Evolutionary conservation across 2,329 filamentous ascomycete genomes (phyloP).

Genomic region (Trichoderma brevicompactum): DNA sequence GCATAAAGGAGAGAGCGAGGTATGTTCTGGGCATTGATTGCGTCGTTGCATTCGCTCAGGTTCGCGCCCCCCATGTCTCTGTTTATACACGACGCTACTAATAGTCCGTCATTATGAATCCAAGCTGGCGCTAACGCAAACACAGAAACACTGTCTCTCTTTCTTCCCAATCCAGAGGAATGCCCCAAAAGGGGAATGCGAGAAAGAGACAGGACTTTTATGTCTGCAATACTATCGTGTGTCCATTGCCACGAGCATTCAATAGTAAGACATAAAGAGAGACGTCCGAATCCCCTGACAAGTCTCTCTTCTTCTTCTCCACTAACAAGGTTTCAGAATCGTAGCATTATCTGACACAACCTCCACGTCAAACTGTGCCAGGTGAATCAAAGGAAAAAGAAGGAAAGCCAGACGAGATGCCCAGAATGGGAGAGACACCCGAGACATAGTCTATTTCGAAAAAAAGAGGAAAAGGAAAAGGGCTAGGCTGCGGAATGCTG

Average conservation of each 20-base stretch:
- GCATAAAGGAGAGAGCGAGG: background rate
- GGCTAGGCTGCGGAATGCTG: slow-evolving; percentile 9
- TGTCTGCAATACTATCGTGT: background rate
- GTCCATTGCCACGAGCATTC: slow-evolving; percentile 18
- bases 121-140: background rate
- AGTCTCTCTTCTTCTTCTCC: background rate
- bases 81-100: background rate
- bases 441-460: slow-evolving; percentile 8
- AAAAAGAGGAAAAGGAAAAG: background rate
- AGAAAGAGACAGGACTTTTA: background rate
- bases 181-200: background rate
- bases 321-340: background rate
- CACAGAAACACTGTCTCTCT: slow-evolving; percentile 1
- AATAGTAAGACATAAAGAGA: slow-evolving; percentile 15
- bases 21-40: background rate
- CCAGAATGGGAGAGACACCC: slow-evolving; percentile 8
- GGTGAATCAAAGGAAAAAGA: background rate
- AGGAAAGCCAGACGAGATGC: background rate
- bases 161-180: slow-evolving; percentile 1
- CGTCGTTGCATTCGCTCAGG: background rate
- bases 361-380: background rate
- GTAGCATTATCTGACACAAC: slow-evolving; percentile 5
- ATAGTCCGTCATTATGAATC: background rate
- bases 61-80: slow-evolving; percentile 1
- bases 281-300: slow-evolving; percentile 25